Evolutionary conservation across 2,329 filamentous ascomycete genomes (phyloP), one percentile per base, ranked within the genome.

Genomic region (Fusarium torreyae): DNA sequence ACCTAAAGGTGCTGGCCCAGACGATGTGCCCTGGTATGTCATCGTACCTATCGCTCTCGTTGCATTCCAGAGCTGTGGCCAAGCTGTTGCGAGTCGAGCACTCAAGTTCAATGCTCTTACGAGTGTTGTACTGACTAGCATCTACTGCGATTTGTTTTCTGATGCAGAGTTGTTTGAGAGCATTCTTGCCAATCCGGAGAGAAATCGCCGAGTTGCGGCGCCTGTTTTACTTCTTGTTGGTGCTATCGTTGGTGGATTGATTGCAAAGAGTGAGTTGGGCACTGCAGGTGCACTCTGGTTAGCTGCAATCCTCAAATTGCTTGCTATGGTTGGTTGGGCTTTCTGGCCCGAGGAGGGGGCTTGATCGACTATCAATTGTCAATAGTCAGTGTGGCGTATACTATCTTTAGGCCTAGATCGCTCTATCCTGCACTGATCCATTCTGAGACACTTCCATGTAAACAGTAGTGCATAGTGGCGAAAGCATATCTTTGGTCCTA

Each of bases 101-200:
- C 79, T 95, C 63, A 86, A 89, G 72, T 91, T 90, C 75, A 89
- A 89, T 60, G 88, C 89, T 3, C 81, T 95, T 20, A 94, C 92
- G 0, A 94, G 91, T 65, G 92, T 94, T 17, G 93, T 94, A 5
- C 79, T 96, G 62, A 95, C 93, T 2, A 94, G 91, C 76, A 89
- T 93, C 66, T 95, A 94, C 81, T 94, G 92, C 75, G 93, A 95
- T 76, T 75, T 95, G 20, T 93, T 93, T 71, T 91, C 89, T 2
- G 91, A 94, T 58, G 79, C 81, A 33, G 77, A 83, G 24, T 72
- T 88, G 5, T 84, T 88, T 36, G 76, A 66, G 49, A 61, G 63
- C 34, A 17, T 77, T 2, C 48, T 75, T 10, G 66, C 76, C 40
- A 88, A 88, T 61, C 76, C 77, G 7, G 85, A 87, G 75, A 76